Base-by-base conservation (phyloP, 495 filamentous ascomycete genomes). In the Penicillium canariense region DNA sequence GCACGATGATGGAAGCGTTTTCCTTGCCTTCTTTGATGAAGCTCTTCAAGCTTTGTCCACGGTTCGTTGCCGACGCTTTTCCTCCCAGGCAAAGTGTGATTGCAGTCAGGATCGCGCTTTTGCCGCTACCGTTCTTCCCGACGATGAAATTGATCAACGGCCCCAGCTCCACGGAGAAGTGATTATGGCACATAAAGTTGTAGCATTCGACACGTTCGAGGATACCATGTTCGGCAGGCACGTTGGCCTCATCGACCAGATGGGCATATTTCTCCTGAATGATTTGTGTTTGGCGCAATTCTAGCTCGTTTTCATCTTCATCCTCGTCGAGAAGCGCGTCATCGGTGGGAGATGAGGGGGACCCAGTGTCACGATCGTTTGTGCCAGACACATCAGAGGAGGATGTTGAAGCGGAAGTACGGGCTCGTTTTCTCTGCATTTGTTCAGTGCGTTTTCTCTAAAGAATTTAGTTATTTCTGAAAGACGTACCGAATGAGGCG, bases 131-230 rank as follows among this genome's bases (percentile, higher is more conserved):
- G 68, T 99, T 99, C 64, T 96, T 90, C 3, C 94, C 94, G 50
- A 96, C 90, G 46, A 99, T 91, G 70, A 97, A 99, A 68, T 97
- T 99, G 59, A 97, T 94, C 5, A 96, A 78, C 0, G 94, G 93
- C 0, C 94, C 93, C 15, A 99, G 77, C 34, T 87, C 81, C 43
- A 96, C 86, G 48, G 85, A 79, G 14, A 97, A 83, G 53, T 84
- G 84, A 15, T 79, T 72, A 63, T 99, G 94, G 63, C 93, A 97
- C 94, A 97, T 96, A 67, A 96, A 96, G 65, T 96, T 97, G 54
- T 85, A 83, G 68, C 89, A 95, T 45, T 82, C 87, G 30, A 97
- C 86, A 48, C 83, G 82, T 70, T 94, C 84, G 28, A 96, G 83
- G 43, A 96, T 89, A 6, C 86, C 89, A 66, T 87, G 85, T n/a